Evolutionary conservation across 352 stramenopile species (phyloP), one percentile per base, ranked within the genome.

Genomic region (Phytophthora citrophthora): DNA sequence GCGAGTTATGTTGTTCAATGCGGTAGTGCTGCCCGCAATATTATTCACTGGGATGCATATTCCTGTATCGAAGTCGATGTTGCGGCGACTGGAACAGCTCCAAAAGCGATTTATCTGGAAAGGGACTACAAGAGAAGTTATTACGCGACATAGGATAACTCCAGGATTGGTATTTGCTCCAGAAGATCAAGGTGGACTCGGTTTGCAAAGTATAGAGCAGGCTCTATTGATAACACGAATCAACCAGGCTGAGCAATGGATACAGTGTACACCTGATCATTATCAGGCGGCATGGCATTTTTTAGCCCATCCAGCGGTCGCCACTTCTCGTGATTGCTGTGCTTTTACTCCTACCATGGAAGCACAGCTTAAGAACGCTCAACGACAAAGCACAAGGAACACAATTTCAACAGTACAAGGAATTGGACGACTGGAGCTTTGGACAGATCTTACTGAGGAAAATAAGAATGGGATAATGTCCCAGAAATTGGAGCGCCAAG

Each of bases 81-180:
- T 54, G 3, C 5, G n/a, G 10, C n/a, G 41, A 24, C 34, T 62
- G 0, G 44, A 49, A n/a, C 15, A 41, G 6, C 26, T 63, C 8
- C 54, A 63, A 41, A 63, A 63, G 20, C 7, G 36, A 4, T 62
- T 54, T 48, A 16, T 54, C 9, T 62, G 54, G 54, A 59, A 51
- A 29, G 27, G 39, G 13, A 45, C 16, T 23, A 60, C 16, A 8
- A 15, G 16, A 23, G 15, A 27, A 6, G 15, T 29, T 9, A 7
- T 29, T 4, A 27, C 16, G 13, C 5, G 29, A 8, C 29, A 53
- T 10, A 53, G 27, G 18, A 46, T 46, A 12, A 24, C 39, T 1
- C 16, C 39, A 46, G 39, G 39, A 24, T 11, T 46, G 9, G 10
- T 27, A 5, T 20, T 46, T 0, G 39, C 39, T 26, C 8, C 16